These are phyloP conservation scores for Geum urbanum DNA, from an alignment of 306 rosid genomes.

Conservation along the genomic window DNA sequence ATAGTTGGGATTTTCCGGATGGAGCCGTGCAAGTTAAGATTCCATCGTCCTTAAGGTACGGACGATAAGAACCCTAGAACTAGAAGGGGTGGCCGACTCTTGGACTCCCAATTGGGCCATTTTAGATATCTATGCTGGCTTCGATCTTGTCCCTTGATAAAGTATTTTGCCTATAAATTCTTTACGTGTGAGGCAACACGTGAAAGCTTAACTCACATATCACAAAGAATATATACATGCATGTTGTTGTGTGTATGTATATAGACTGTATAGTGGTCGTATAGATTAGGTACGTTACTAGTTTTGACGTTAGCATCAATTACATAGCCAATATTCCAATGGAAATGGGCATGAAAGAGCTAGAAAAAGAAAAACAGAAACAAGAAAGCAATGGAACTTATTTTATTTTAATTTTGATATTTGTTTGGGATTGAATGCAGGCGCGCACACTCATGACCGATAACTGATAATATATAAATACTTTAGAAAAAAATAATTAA, in stretches of 20 bases:
- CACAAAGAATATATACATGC: not conserved
- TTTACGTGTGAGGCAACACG: not conserved
- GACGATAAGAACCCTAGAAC: constrained; percentile 10
- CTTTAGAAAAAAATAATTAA: too few species aligned
- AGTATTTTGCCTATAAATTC: not conserved
- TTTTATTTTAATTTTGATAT: not conserved
- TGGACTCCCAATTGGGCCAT: constrained; percentile 39
- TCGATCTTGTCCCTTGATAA: not conserved
- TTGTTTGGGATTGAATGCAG: constrained; percentile 17
- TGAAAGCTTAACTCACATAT: constrained; percentile 18
- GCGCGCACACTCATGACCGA: constrained; percentile 2
- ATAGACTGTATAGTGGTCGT: not conserved
- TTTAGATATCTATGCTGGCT: constrained; percentile 10
- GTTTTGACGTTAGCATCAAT: constrained; percentile 17
- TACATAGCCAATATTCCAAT: constrained; percentile 39
- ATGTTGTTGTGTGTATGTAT: not conserved
- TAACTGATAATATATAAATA: constrained; percentile 2
- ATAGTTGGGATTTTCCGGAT: not conserved
- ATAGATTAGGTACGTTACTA: not conserved
- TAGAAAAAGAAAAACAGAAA: too few species aligned
- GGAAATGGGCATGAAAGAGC: constrained; percentile 23
- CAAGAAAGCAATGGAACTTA: constrained; percentile 28
- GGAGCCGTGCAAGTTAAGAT: constrained; percentile 25
- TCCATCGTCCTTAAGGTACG: too few species aligned
- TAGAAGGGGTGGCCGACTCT: constrained; percentile 31